Percentiles rank a stretch among this genome's conserved stretches.
Evolutionary conservation across 2,329 filamentous ascomycete species (phyloP).

Genomic region (Aspergillus proliferans): DNA sequence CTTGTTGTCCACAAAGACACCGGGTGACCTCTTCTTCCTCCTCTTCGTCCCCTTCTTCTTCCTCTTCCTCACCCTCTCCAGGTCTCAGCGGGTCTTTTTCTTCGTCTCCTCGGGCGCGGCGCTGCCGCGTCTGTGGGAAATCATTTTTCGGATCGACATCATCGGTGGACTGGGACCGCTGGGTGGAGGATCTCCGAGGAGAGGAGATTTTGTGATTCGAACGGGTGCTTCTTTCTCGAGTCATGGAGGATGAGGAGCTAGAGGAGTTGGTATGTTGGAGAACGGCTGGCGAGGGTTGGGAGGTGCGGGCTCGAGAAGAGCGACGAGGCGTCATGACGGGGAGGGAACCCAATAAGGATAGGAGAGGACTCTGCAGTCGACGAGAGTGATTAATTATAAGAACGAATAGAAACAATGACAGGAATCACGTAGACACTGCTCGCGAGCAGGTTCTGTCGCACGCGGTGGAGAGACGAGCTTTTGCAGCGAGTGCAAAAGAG

Average conservation of each 20-base stretch:
- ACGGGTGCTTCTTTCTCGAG: conserved; percentile 67
- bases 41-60: conserved; percentile 58
- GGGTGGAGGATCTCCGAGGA: conserved; percentile 66
- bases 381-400: conserved; percentile 2
- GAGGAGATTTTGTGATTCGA: conserved; percentile 67
- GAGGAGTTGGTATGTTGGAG: conserved; percentile 72
- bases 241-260: conserved; percentile 64
- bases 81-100: conserved; percentile 49
- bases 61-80: conserved; percentile 46
- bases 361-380: conserved; percentile 4
- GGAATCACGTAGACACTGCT: conserved; percentile 9
- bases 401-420: conserved; percentile 4
- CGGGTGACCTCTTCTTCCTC: conserved; percentile 91
- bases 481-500: conserved; percentile 13
- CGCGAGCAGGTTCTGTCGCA: conserved; percentile 18
- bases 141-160: conserved; percentile 55
- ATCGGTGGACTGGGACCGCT: conserved; percentile 47
- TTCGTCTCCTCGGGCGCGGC: conserved; percentile 64
- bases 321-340: conserved; percentile 65
- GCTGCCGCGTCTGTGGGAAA: conserved; percentile 65
- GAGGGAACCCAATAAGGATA: conserved; percentile 8
- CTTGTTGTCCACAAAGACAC: conserved; percentile 89
- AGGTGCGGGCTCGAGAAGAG: conserved; percentile 81
- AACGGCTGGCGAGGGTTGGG: conserved; percentile 61
- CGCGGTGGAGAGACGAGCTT: conserved; percentile 15